Percentiles rank a stretch among this genome's conserved stretches.
phyloP scores from a whole-genome alignment of 1,284 basidiomycete species.

The Xerocomus amazonicus region DNA sequence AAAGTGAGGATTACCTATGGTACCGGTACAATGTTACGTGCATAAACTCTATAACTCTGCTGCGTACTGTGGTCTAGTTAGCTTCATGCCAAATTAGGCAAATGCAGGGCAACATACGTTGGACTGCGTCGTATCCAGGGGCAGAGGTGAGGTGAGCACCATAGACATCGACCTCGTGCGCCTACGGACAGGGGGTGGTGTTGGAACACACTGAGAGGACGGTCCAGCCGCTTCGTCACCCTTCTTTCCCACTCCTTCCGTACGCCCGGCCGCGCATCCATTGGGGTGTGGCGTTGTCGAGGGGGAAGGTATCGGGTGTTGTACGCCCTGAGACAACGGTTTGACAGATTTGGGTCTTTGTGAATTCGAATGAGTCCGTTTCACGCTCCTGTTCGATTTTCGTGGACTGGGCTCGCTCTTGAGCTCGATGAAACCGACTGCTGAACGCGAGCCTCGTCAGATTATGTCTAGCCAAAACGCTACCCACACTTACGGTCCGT shows the following conservation, averaged over 20 bases:
- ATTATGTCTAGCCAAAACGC: background rate
- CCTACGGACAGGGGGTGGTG: constrained; percentile 17
- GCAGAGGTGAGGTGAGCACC: constrained; percentile 29
- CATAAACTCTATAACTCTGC: constrained; percentile 21
- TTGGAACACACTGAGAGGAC: constrained; percentile 5
- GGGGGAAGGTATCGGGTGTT: background rate
- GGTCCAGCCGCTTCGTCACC: background rate
- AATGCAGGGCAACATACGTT: constrained; percentile 12
- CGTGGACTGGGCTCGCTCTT: background rate
- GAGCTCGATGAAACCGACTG: constrained; percentile 20
- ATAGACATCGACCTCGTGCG: constrained; percentile 27
- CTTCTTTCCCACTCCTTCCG: background rate
- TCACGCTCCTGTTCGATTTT: constrained; percentile 4
- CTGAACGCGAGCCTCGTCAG: constrained; percentile 9
- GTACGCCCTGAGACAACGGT: background rate
- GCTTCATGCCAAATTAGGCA: background rate
- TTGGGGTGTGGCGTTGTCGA: background rate
- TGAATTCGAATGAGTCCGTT: constrained; percentile 4
- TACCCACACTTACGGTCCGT: constrained; percentile 18
- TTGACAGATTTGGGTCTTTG: constrained; percentile 9
- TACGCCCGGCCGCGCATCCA: background rate
- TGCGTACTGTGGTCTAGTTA: constrained; percentile 20
- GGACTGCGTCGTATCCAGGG: constrained; percentile 10
- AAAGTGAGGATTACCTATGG: constrained; percentile 4
- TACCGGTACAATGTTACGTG: constrained; percentile 1